Percentiles rank a stretch among this genome's conserved stretches.
These are phyloP conservation scores for Elsinoe batatas DNA, from an alignment of 2,329 filamentous ascomycete species.

Conservation along the genomic window DNA sequence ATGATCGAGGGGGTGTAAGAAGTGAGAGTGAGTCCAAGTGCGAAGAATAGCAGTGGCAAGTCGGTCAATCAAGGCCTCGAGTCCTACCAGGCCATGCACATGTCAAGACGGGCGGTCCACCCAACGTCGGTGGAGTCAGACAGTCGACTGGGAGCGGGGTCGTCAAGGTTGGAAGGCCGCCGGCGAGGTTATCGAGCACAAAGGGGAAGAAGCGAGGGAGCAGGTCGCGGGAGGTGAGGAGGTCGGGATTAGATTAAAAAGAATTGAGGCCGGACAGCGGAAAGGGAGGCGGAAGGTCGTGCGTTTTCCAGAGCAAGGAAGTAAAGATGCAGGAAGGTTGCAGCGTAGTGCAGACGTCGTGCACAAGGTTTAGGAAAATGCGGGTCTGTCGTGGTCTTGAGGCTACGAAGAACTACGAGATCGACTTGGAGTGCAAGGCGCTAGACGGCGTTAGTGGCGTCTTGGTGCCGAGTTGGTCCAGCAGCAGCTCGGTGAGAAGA, in stretches of 20 bases:
- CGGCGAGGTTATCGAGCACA: not conserved
- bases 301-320: conserved; percentile 7
- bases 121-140: not conserved
- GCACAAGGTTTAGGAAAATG: too few relatives aligned
- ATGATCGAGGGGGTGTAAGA: not conserved
- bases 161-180: not conserved
- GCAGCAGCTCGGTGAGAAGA: not conserved
- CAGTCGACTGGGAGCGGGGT: not conserved
- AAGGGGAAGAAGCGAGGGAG: not conserved
- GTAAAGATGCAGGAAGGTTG: not conserved
- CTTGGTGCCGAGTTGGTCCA: not conserved
- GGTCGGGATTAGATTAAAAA: conserved; percentile 11
- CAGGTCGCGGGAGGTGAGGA: not conserved
- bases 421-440: not conserved
- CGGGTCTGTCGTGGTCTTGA: not conserved
- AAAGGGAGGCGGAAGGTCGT: not conserved
- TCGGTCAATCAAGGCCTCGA: conserved; percentile 10
- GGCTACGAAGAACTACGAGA: not conserved
- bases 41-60: not conserved
- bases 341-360: not conserved
- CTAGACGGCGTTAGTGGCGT: conserved; percentile 4
- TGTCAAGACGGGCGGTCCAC: conserved; percentile 3
- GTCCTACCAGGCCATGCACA: conserved; percentile 10
- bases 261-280: not conserved
- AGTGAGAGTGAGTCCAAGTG: not conserved